Evolutionary conservation across 164 flowering plant species (phyloP), one percentile per base, ranked within the genome.

Genomic region (Aristolochia californica): DNA sequence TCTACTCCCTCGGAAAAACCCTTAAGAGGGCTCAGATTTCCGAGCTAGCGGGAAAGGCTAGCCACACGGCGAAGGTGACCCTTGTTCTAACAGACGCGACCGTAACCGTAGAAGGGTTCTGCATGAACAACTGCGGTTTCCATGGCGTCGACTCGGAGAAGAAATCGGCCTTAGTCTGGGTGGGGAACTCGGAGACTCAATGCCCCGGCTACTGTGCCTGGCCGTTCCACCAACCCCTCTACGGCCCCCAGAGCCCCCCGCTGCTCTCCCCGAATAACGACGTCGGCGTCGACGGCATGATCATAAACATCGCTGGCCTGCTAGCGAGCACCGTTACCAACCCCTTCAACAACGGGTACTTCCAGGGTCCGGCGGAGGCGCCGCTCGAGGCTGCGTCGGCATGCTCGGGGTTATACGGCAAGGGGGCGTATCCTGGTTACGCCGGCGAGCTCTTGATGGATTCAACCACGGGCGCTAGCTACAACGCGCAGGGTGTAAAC

Each of bases 51-150:
- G 64, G 23, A 30, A 58, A 30, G 21, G 66, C 51, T 20, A 66
- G 43, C 61, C 51, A 34, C n/a, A 63, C 66, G 26, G 43, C 14
- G 7, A 58, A 62, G 21, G 4, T 75, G 7, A 53, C 70, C 18
- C 70, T 77, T 0, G 81, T 77, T 24, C 60, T 77, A 8, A 80
- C 79, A 0, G 68, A 70, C 17, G 4, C 70, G 13, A 76, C 69
- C 43, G 83, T 80, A 13, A 62, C 69, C 5, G 74, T 70, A 8
- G 80, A 78, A n/a, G 83, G 78, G 12, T 74, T 76, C 10, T 76
- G 82, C 62, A 69, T 68, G 73, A 70, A 71, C 56, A 64, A 55
- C 43, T 76, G 83, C 50, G 83, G 80, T 23, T 67, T 62, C 43
- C 78, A 79, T 26, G 75, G 68, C 27, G 70, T 68, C 2, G 65